phyloP scores from a whole-genome alignment of 179 eudicot genomes.

The Pouteria campechiana region DNA sequence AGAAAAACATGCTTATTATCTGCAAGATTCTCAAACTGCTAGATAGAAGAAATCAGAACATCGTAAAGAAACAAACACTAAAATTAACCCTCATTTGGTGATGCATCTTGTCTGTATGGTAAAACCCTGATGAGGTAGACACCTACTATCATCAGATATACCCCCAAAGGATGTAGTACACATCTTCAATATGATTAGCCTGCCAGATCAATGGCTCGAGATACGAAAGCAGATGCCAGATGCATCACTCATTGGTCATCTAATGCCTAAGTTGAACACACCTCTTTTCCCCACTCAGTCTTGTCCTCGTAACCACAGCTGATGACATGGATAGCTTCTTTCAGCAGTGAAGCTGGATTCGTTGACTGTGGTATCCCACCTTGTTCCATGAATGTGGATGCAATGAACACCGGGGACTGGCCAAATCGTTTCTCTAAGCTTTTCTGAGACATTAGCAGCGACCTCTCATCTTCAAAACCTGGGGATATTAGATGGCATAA shows the following conservation, averaged over 20 bases:
- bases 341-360: conserved; percentile 62
- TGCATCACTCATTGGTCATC: neutral
- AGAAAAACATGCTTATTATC: neutral
- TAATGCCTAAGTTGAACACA: conserved; percentile 8
- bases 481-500: no score
- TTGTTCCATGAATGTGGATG: conserved; percentile 77
- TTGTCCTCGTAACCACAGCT: conserved; percentile 97
- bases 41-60: neutral
- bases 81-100: no score
- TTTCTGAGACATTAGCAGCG: conserved; percentile 72
- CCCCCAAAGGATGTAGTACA: no score
- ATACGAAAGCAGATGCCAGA: neutral
- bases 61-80: no score
- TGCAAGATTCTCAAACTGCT: neutral
- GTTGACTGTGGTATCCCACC: conserved; percentile 86
- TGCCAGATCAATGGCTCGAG: neutral
- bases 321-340: conserved; percentile 95
- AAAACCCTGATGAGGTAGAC: no score
- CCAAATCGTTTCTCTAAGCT: conserved; percentile 90
- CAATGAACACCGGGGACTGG: conserved; percentile 84
- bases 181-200: no score
- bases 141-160: no score
- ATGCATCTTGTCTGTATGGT: no score
- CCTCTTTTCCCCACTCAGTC: conserved; percentile 99
- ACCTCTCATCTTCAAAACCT: conserved; percentile 65